Base-by-base conservation (phyloP, 805 yeast species). In the Cyberlindnera xishuangbannaensis region DNA sequence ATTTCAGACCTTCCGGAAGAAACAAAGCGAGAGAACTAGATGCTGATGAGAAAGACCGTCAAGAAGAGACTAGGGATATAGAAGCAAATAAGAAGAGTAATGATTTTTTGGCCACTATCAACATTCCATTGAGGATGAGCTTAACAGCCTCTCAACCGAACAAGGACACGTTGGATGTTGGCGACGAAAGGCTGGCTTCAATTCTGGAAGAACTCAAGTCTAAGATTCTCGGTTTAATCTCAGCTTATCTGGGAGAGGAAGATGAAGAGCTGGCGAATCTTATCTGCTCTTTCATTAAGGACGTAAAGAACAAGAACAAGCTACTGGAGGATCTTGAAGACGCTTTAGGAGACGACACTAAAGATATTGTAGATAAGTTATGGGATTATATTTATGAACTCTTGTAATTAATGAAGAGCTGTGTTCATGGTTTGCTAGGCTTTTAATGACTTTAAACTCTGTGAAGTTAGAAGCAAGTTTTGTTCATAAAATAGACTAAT, bases 241-340 rank as follows among this genome's bases (percentile, higher is more conserved):
- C 66, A 34, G 76, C 73, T 36, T 69, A 62, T 36, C 50, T 76
- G 29, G 83, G 81, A 2, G 58, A 71, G 28, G 56, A 59, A 31
- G 83, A 76, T 40, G 73, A 69, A 11, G 66, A 70, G 27, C 58
- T 76, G 40, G 55, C 65, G 11, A 61, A 62, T 3, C 70, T 66
- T 33, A 61, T 76, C 18, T 46, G 57, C 22, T 58, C 58, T 21
- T 61, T 64, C 33, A 53, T 73, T 4, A 43, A 55, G 19, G 58
- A 55, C 18, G 51, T 66, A 17, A 58, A 46, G 26, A 55, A 47
- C 7, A 59, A 58, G 25, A 40, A 42, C 7, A 42, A 41, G 28
- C 59, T 75, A 30, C 39, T 65, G 14, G 50, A 53, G 4, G 82
- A 73, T 38, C 57, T 76, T 26, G 51, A 55, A 13, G 79, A 76